Evolutionary conservation across 345 rosid genomes (phyloP), one percentile per base, ranked within the genome.

Genomic region (Kandelia obovata): DNA sequence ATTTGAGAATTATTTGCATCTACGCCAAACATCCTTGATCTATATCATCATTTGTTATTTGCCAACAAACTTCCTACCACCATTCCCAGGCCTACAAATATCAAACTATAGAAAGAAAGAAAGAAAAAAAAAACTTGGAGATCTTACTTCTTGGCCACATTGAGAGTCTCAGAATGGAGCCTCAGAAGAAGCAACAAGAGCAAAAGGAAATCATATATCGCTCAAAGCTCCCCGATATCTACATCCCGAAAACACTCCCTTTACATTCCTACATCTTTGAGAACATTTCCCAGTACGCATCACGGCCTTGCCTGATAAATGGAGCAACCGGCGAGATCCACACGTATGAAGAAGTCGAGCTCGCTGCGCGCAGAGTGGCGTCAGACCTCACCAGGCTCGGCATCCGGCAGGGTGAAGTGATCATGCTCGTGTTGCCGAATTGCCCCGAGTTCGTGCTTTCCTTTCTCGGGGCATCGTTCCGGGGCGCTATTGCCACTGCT

Each of bases 391-490:
- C 77, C 61, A 81, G 80, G 16, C 77, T 88, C 1, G 96, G 96
- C 13, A 37, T 95, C 35, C 39, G 79, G 19, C 85, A 84, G 53
- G 75, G 88, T 34, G 87, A 95, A 7, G 97, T 88, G 56, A 82
- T 94, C 19, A 95, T 95, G 99, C 80, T 92, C 61, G 65, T 89
- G 28, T 79, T 95, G 11, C 85, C 83, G 0, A 92, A 92, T 31
- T 78, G 75, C 1, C 89, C 90, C 0, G 88, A 94, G 25, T 94
- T 89, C 76, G 90, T 94, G 6, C 70, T 88, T 56, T 68, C 95
- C 5, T 94, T 94, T 76, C 78, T 94, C 7, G 98, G 90, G 13
- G 92, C 96, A 0, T 94, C 98, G 6, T 83, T 62, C 73, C 77
- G 67, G 4, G 98, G 98, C 13, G 95, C 97, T 32, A 73, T 62